A percentile compares a stretch with the other conserved stretches of the same genome.
phyloP scores from a whole-genome alignment of 176 grass and related monocot genomes.

The Carex kokanica region DNA sequence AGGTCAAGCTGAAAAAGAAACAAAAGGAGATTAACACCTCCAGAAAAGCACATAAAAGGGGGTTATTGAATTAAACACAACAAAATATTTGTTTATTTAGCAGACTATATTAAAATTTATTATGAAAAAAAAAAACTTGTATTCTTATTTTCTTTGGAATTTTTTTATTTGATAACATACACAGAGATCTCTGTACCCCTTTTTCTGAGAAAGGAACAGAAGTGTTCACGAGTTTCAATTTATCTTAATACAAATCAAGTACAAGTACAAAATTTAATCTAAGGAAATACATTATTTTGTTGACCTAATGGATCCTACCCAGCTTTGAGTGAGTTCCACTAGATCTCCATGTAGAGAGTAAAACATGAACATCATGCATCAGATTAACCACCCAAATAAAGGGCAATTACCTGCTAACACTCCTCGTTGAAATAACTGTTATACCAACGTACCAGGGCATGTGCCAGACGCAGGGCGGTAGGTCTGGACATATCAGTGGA shows the following conservation, averaged over 20 bases:
- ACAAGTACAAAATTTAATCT: background rate
- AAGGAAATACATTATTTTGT: background rate
- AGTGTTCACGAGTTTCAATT: background rate
- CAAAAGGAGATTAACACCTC: background rate
- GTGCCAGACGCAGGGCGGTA: too few species aligned
- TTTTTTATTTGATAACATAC: background rate
- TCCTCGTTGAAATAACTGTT: background rate
- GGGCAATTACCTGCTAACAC: background rate
- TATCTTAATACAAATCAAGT: background rate
- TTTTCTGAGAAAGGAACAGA: background rate
- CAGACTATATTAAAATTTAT: background rate
- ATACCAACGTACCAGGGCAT: background rate
- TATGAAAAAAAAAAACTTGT: background rate
- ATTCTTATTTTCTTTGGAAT: background rate
- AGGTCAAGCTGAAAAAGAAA: conserved; percentile 56
- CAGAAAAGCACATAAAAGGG: background rate
- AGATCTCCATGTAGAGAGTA: background rate
- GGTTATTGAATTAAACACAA: background rate
- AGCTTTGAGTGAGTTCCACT: background rate
- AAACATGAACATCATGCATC: background rate
- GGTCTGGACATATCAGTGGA: background rate
- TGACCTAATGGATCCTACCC: background rate
- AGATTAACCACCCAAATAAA: background rate
- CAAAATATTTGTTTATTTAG: background rate
- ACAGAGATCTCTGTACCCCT: background rate